phyloP scores from a whole-genome alignment of 1,284 basidiomycete genomes.

The Clitocybe nebularis region DNA sequence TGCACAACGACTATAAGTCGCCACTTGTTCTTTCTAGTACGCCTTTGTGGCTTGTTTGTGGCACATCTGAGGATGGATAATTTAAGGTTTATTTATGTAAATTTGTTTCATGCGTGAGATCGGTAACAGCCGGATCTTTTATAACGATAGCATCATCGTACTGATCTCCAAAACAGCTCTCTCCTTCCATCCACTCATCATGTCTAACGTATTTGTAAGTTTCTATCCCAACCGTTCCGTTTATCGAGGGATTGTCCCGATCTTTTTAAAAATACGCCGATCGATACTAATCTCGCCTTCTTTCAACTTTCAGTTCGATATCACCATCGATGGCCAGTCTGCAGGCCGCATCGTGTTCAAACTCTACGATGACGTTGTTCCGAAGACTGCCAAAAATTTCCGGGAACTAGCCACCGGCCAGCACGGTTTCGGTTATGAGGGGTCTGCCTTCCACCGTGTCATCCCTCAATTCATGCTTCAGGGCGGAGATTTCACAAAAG shows the following conservation, averaged over 20 bases:
- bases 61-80: no score
- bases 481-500: conserved; percentile 69
- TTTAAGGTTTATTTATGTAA: no score
- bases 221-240: not conserved
- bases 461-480: conserved; percentile 60
- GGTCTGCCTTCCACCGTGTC: conserved; percentile 78
- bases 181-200: conserved; percentile 19
- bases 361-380: conserved; percentile 73
- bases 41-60: no score
- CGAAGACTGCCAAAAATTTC: conserved; percentile 84
- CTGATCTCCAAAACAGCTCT: conserved; percentile 7
- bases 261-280: conserved; percentile 5
- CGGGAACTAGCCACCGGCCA: conserved; percentile 84
- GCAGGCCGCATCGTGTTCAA: conserved; percentile 80
- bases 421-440: conserved; percentile 61
- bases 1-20: no score
- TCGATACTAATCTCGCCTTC: conserved; percentile 7
- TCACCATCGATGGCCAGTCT: conserved; percentile 53
- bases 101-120: conserved; percentile 2
- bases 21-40: no score
- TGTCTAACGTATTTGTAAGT: conserved; percentile 34
- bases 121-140: conserved; percentile 13
- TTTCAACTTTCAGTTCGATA: conserved; percentile 61
- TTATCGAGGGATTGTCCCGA: not conserved
- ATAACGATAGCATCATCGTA: conserved; percentile 14